These are phyloP conservation scores for Aspergillus fumigatus DNA, from an alignment of 2,329 filamentous ascomycete species.

Conservation along the genomic window DNA sequence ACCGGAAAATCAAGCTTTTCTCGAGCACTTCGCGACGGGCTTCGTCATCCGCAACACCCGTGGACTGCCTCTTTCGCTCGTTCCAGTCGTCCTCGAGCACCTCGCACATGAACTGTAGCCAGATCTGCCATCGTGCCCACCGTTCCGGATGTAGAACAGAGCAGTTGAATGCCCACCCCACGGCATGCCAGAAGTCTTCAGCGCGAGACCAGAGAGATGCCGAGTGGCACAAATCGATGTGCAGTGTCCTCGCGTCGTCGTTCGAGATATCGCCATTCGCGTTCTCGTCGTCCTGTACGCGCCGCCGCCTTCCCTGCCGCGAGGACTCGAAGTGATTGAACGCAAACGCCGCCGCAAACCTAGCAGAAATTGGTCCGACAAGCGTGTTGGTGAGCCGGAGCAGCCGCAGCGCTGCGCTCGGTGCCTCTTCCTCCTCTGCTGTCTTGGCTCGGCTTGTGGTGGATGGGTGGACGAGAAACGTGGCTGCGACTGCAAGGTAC, in stretches of 20 bases:
- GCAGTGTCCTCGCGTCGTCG: slow-evolving; percentile 51
- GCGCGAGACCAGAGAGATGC: slow-evolving; percentile 69
- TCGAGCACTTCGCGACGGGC: slow-evolving; percentile 20
- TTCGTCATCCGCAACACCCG: slow-evolving; percentile 18
- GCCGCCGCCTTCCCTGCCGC: slow-evolving; percentile 27
- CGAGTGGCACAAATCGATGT: slow-evolving; percentile 57
- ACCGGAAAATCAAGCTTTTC: slow-evolving; percentile 41
- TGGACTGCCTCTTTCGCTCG: slow-evolving; percentile 22
- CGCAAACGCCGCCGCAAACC: slow-evolving; percentile 65
- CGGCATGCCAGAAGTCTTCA: slow-evolving; percentile 80
- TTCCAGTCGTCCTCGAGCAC: slow-evolving; percentile 44
- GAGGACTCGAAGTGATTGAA: slow-evolving; percentile 49
- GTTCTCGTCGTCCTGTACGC: slow-evolving; percentile 17
- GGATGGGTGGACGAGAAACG: slow-evolving; percentile 74
- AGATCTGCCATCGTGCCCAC: slow-evolving; percentile 77
- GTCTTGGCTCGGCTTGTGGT: slow-evolving; percentile 69
- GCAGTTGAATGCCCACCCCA: slow-evolving; percentile 94
- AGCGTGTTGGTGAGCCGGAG: slow-evolving; percentile 62
- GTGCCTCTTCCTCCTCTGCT: slow-evolving; percentile 56
- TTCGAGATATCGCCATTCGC: slow-evolving; percentile 20
- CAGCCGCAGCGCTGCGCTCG: slow-evolving; percentile 64
- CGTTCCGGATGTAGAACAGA: slow-evolving; percentile 66
- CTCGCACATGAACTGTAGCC: slow-evolving; percentile 66
- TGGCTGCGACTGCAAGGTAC: slow-evolving; percentile 72
- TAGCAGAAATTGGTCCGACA: slow-evolving; percentile 66